Base-by-base conservation (phyloP, 345 rosid species). In the Citrus medica region DNA sequence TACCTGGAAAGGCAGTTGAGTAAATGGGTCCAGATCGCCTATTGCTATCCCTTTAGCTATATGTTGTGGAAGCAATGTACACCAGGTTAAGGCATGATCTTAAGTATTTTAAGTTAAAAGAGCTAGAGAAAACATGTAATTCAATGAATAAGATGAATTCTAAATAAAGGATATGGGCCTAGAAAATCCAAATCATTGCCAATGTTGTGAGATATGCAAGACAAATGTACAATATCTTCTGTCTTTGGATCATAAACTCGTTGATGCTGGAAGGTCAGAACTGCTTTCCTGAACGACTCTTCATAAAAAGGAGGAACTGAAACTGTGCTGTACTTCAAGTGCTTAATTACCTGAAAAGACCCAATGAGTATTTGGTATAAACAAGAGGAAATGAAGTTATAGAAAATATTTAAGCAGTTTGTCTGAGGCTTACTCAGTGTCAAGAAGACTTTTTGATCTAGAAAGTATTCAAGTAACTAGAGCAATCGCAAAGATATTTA, bases 121-220 rank as follows among this genome's bases (percentile, higher is more conserved):
- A 70, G 30, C 40, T 24, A 28, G 13, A 48, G 67, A 12, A 21
- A 37, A 53, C 10, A 61, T 40, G 27, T 13, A 56, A 32, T 40
- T 72, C 42, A 32, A 63, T 14, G 42, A 75, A 69, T 42, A 51
- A 38, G 24, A 82, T 17, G 27, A 78, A 46, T 74, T 78, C 69
- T 71, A 76, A 21, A 25, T 55, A 79, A 88, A 96, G 98, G 99
- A 96, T 96, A 96, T 96, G 98, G 98, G 87, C 98, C 99, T 71
- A 94, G 77, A 76, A 91, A 96, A 25, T 94, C 87, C 84, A 89
- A 84, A 82, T 87, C 88, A 71, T 83, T 88, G 62, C 86, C 89
- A 82, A 83, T 37, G 48, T 84, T 74, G 64, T 86, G 86, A 62
- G 89, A 75, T 81, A 86, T 71, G 69, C 78, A 78, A 67, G 86